Evolutionary conservation across 2,329 filamentous ascomycete species (phyloP), one percentile per base, ranked within the genome.

Genomic region (Coniochaeta sp.): DNA sequence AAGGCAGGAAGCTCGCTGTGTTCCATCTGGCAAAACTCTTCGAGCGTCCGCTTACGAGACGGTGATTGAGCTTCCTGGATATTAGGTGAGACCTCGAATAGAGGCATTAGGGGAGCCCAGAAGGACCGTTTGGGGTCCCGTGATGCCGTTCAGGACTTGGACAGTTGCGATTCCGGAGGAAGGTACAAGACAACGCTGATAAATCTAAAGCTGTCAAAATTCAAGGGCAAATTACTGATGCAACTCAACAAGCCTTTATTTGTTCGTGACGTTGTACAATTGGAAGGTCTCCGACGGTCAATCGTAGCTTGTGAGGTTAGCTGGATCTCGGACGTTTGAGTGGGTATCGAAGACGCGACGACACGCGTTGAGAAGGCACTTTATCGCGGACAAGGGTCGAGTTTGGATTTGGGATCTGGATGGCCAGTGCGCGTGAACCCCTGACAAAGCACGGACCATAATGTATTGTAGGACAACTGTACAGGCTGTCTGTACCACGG

Each of bases 41-140:
- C 73, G 64, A 81, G 78, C 47, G 71, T 76, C 61, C 79, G 71
- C 68, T 83, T 83, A 58, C 75, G 73, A 56, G 72, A 70, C 31
- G 70, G 70, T 22, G 69, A 65, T 58, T 80, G 77, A 26, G 74
- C 69, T 66, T 80, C 77, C 67, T 77, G 75, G 33, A 80, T 73
- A 62, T 83, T 82, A 14, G 74, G 70, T 19, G 80, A 78, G 67
- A 81, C 73, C 59, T 76, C 72, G 52, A 75, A 70, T 28, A 83
- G 71, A 67, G 81, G 76, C 80, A 82, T 83, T 31, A 31, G 26
- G 47, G 8, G 31, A 2, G 8, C 26, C 47, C n/a, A n/a, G n/a
- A n/a, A 31, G 47, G 26, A 52, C 22, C 47, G 24, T 52, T 24
- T n/a, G 3, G 47, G 24, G 22, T 31, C 22, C 47, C 5, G 24